A percentile compares a stretch with the other conserved stretches of the same genome.
phyloP scores from a whole-genome alignment of 352 stramenopile species.

The Achlya hypogyna region DNA sequence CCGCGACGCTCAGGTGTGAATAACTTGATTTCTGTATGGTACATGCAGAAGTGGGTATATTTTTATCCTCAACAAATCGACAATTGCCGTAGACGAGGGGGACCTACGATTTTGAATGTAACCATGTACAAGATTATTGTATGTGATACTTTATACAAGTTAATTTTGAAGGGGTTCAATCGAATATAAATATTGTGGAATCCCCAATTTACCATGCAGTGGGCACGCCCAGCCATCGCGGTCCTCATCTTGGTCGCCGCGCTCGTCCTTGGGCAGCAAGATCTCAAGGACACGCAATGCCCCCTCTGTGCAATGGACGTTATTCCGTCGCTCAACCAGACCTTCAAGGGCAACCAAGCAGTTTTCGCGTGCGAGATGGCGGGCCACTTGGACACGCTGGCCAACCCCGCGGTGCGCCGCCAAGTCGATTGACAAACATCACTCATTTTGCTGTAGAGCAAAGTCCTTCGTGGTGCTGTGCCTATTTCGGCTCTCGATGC shows the following conservation, averaged over 20 bases:
- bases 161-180: background rate
- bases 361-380: conserved; percentile 82
- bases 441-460: conserved; percentile 7
- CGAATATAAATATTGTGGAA: background rate
- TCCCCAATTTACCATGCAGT: background rate
- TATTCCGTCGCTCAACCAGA: conserved; percentile 45
- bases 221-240: background rate
- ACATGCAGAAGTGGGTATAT: background rate
- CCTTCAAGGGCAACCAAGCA: conserved; percentile 57
- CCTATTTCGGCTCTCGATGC: conserved; percentile 27
- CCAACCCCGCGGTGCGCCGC: conserved; percentile 52
- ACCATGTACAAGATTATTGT: background rate
- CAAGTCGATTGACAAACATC: background rate
- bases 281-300: conserved; percentile 21
- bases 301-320: conserved; percentile 46
- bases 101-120: background rate
- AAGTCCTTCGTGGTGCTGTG: conserved; percentile 12
- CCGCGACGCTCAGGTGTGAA: too few species aligned
- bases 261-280: background rate
- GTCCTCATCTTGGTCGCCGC: background rate
- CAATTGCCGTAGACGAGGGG: background rate
- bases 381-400: conserved; percentile 63
- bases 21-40: background rate
- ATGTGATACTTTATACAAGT: background rate
- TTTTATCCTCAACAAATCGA: background rate